phyloP scores from a whole-genome alignment of 257 asterid genomes.

The Cinchona pubescens region DNA sequence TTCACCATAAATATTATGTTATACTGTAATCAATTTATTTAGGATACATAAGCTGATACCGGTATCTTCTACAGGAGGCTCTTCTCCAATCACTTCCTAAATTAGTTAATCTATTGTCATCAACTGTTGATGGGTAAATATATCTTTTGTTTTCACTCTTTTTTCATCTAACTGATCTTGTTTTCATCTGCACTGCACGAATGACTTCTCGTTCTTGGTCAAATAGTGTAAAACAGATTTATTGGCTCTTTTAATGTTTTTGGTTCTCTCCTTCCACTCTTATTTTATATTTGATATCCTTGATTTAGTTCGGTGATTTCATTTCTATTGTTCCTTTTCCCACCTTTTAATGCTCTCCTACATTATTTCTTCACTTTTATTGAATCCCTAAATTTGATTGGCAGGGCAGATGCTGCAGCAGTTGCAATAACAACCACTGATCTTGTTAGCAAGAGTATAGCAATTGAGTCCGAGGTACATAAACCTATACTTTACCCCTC shows the following conservation, averaged over 20 bases:
- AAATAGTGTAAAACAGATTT: background rate
- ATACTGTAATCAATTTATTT: background rate
- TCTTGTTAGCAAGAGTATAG: conserved; percentile 93
- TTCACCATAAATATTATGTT: background rate
- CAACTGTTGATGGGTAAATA: conserved; percentile 67
- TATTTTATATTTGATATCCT: background rate
- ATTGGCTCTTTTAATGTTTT: background rate
- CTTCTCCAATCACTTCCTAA: conserved; percentile 89
- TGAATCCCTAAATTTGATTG: conserved; percentile 15
- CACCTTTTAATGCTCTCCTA: background rate
- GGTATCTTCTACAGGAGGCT: conserved; percentile 64
- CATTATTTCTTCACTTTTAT: background rate
- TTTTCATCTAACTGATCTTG: conserved; percentile 13
- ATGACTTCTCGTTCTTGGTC: background rate
- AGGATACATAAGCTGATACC: background rate
- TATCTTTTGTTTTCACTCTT: conserved; percentile 5
- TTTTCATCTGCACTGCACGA: background rate
- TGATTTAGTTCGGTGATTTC: background rate
- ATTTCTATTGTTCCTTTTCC: background rate
- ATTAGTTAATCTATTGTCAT: conserved; percentile 57
- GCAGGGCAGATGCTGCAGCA: conserved; percentile 88
- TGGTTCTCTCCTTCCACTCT: background rate
- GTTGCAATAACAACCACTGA: conserved; percentile 98
- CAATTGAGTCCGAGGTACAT: conserved; percentile 72
- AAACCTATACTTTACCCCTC: background rate